phyloP scores from a whole-genome alignment of 768 basidiomycete species.

The Termitomyces sp. region DNA sequence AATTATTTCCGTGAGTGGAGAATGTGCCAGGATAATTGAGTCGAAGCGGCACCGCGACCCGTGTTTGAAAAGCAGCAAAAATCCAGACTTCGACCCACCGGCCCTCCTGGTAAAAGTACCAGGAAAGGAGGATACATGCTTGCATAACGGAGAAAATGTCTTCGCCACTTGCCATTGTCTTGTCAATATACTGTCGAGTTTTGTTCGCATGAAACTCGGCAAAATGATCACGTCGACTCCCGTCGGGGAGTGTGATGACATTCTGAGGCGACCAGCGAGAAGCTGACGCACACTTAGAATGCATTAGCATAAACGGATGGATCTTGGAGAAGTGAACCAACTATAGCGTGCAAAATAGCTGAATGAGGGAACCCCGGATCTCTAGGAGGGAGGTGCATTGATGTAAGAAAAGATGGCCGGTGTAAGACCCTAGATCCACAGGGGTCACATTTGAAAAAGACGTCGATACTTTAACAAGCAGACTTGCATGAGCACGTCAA shows the following conservation, averaged over 20 bases:
- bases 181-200: slow-evolving; percentile 83
- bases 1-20: slow-evolving; percentile 56
- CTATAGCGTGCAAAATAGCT: slow-evolving; percentile 88
- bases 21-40: slow-evolving; percentile 86
- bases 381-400: slow-evolving; percentile 74
- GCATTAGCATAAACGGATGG: slow-evolving; percentile 1
- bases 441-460: slow-evolving; percentile 87
- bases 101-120: slow-evolving; percentile 91
- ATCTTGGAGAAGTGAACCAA: slow-evolving; percentile 26
- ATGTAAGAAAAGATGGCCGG: slow-evolving; percentile 71
- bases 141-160: slow-evolving; percentile 86
- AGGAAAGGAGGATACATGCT: slow-evolving; percentile 79
- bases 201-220: slow-evolving; percentile 85
- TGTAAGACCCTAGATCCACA: slow-evolving; percentile 84
- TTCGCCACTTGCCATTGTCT: slow-evolving; percentile 84
- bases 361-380: slow-evolving; percentile 86
- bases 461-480: slow-evolving; percentile 56
- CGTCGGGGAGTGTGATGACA: slow-evolving; percentile 63
- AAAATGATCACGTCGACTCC: slow-evolving; percentile 76
- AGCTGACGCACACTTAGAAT: slow-evolving; percentile 66
- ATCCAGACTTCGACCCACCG: slow-evolving; percentile 92
- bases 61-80: slow-evolving; percentile 80
- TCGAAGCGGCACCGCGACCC: slow-evolving; percentile 76
- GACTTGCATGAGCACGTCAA: slow-evolving; percentile 2
- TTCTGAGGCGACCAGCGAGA: slow-evolving; percentile 79